Conservation (phyloP, 768 basidiomycete species). For the Hortiboletus flavorubellus region DNA sequence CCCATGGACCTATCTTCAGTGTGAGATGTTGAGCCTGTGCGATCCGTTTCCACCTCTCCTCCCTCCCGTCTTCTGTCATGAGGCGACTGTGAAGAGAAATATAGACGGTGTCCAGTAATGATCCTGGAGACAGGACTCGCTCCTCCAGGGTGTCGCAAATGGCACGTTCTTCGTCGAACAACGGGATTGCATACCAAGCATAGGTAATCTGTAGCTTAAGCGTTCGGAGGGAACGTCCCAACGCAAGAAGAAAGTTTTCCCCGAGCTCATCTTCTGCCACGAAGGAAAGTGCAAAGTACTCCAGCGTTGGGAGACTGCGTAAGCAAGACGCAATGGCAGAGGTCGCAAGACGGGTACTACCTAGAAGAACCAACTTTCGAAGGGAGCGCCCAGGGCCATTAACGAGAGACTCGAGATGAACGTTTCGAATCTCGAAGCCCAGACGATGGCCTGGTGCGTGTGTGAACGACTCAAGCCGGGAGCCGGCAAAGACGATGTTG, state of each 20-base stretch:
- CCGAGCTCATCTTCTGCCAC: constrained; percentile 34
- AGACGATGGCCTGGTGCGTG: constrained; percentile 34
- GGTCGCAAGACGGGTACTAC: constrained; percentile 29
- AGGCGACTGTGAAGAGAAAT: constrained; percentile 20
- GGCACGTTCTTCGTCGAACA: constrained; percentile 30
- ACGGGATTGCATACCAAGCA: constrained; percentile 32
- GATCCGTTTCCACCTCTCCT: constrained; percentile 27
- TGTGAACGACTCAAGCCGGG: constrained; percentile 34
- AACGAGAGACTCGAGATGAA: constrained; percentile 32
- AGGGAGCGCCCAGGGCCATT: constrained; percentile 18
- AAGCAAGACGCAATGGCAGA: constrained; percentile 6
- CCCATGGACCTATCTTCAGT: constrained; percentile 31
- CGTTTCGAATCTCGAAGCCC: constrained; percentile 37
- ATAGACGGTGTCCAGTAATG: constrained; percentile 4
- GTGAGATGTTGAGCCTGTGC: constrained; percentile 17
- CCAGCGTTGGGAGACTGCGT: constrained; percentile 23
- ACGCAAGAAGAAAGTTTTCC: constrained; percentile 27
- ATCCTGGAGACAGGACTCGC: constrained; percentile 7
- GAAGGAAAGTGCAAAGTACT: constrained; percentile 37
- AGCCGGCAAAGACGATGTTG: constrained; percentile 24
- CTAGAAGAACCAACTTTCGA: constrained; percentile 35
- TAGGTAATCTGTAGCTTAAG: constrained; percentile 37
- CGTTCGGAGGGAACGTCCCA: constrained; percentile 29
- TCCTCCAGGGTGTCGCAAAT: constrained; percentile 33
- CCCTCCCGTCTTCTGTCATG: constrained; percentile 21